Percentiles rank a stretch among this genome's conserved stretches.
phyloP scores from a whole-genome alignment of 2,329 filamentous ascomycete species.

The Teratosphaeria zuluensis region DNA sequence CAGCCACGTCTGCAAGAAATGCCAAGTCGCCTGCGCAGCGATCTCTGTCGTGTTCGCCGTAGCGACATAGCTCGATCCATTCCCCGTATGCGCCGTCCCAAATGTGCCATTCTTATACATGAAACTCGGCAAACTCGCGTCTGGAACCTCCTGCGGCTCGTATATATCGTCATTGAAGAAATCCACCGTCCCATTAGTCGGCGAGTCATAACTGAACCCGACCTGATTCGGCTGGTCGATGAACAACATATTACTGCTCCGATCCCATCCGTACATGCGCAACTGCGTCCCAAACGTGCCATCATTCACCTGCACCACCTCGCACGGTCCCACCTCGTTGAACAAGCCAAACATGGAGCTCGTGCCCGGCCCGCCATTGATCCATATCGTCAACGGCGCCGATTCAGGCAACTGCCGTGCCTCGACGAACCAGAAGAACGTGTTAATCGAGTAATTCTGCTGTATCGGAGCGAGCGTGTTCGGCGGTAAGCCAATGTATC shows the following conservation, averaged over 20 bases:
- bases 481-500: slow-evolving; percentile 53
- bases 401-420: slow-evolving; percentile 41
- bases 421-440: slow-evolving; percentile 59
- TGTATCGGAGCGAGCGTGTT: slow-evolving; percentile 35
- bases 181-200: slow-evolving; percentile 33
- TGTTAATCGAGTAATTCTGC: slow-evolving; percentile 51
- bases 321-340: slow-evolving; percentile 34
- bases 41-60: slow-evolving; percentile 28
- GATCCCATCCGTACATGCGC: slow-evolving; percentile 52
- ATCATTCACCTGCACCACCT: slow-evolving; percentile 25
- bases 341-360: slow-evolving; percentile 51
- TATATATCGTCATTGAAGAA: slow-evolving; percentile 31
- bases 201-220: slow-evolving; percentile 47
- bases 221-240: slow-evolving; percentile 57
- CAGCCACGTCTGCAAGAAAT: slow-evolving; percentile 53
- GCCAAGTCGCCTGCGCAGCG: slow-evolving; percentile 46
- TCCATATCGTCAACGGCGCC: slow-evolving; percentile 52
- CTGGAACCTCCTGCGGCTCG: slow-evolving; percentile 34
- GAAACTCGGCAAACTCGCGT: slow-evolving; percentile 40
- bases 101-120: slow-evolving; percentile 56
- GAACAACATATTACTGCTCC: slow-evolving; percentile 56
- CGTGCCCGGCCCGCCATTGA: slow-evolving; percentile 51
- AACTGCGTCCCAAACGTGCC: slow-evolving; percentile 23
- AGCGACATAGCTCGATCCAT: slow-evolving; percentile 21
- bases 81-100: slow-evolving; percentile 33